Evolutionary conservation across 805 yeast genomes (phyloP), one percentile per base, ranked within the genome.

Genomic region (Candida multigemmis): DNA sequence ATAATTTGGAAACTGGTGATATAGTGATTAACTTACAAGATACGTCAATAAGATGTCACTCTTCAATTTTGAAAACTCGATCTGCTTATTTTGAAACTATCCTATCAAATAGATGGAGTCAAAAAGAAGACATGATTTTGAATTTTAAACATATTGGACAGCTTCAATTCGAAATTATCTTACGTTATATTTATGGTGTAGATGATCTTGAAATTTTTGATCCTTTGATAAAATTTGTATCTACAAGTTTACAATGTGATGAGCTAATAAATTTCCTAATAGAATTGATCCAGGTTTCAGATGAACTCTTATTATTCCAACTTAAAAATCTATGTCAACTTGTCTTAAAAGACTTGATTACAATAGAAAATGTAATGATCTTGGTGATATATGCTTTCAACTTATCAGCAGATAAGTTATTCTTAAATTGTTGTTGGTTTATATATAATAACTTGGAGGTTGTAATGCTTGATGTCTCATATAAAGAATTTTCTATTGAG

Each of bases 351-450:
- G 77, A 71, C 33, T 68, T 69, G 23, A 65, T 78, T 12, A 50
- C 47, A 13, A 51, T 73, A 7, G 81, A 78, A 12, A 81, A 80
- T 40, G 83, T 78, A 1, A 52, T 72, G 8, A 32, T 64, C 1
- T 42, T 85, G 9, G 42, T 82, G 9, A 52, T 64, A 8, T 75
- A 75, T 40, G 66, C 93, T 0, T 64, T 64, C 24, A 40, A 53
- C 12, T 53, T 65, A 24, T 49, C 65, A 12, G 80, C 85, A 5
- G 46, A 51, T 8, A 70, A 76, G 36, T 48, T 86, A 19, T 60
- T 73, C 33, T 60, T 64, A 26, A 68, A 71, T 28, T 72, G 94
- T 43, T 54, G 77, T 14, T 76, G 84, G 77, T 80, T 69, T 38
- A 59, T 83, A 8, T 74, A 69, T 37, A 64, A 70, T 36, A 83